Evolutionary conservation across 2,329 filamentous ascomycete species (phyloP).

Genomic region (Aureobasidium vineae): DNA sequence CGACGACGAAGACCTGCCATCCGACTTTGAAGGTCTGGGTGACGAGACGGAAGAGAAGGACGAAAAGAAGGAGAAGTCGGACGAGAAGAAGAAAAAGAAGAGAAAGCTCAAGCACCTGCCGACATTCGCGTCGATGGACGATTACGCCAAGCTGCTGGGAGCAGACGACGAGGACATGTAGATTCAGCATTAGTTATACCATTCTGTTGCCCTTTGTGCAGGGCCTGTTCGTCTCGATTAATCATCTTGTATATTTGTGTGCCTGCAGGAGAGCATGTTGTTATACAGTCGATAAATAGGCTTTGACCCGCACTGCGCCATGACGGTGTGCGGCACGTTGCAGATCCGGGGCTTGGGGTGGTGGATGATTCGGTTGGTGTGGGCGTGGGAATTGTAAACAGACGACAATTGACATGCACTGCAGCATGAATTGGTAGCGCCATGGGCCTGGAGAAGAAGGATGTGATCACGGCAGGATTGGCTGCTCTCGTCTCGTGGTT

Average conservation of each 20-base stretch:
- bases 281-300: not conserved
- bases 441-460: conserved; percentile 70
- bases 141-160: conserved; percentile 69
- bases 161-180: conserved; percentile 26
- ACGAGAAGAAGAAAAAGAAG: conserved; percentile 60
- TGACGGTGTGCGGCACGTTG: conserved; percentile 9
- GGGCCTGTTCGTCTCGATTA: not conserved
- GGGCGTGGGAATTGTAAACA: conserved; percentile 13
- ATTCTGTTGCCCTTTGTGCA: not conserved
- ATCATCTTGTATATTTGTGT: not conserved
- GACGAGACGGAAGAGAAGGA: conserved; percentile 47
- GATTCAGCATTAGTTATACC: conserved; percentile 19
- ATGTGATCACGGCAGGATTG: conserved; percentile 66
- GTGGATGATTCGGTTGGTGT: not conserved
- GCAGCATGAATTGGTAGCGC: conserved; percentile 19
- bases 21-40: conserved; percentile 54
- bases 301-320: conserved; percentile 4
- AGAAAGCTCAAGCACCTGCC: conserved; percentile 87
- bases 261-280: not conserved
- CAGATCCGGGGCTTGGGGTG: conserved; percentile 18
- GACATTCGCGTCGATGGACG: conserved; percentile 88
- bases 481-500: conserved; percentile 84
- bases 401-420: not conserved
- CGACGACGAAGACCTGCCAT: conserved; percentile 55
- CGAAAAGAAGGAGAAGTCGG: conserved; percentile 40